Percentiles rank a stretch among this genome's conserved stretches.
These are phyloP conservation scores for Saccharomycopsis microspora DNA, from an alignment of 805 yeast species.

Conservation along the genomic window DNA sequence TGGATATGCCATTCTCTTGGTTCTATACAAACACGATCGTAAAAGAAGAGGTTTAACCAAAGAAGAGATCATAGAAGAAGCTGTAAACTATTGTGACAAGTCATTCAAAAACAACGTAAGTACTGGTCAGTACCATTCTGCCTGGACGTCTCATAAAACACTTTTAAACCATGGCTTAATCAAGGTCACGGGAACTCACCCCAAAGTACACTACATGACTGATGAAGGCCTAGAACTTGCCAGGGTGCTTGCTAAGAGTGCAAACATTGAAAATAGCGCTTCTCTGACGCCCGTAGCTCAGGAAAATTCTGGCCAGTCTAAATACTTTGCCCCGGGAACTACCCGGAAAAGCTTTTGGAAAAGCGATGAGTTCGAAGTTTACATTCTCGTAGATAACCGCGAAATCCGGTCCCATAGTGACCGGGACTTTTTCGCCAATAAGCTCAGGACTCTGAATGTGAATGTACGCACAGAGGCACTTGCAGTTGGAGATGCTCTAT, in stretches of 20 bases:
- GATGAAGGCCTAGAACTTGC: constrained; percentile 64
- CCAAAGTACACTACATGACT: constrained; percentile 40
- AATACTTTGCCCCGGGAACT: neutral
- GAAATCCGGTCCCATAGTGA: constrained; percentile 64
- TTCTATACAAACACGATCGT: constrained; percentile 38
- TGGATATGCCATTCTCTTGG: constrained; percentile 69
- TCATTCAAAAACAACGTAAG: constrained; percentile 52
- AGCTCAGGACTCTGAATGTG: constrained; percentile 38
- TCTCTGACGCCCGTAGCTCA: neutral
- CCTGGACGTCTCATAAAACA: constrained; percentile 64
- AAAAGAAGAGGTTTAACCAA: constrained; percentile 48
- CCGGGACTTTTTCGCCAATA: constrained; percentile 55
- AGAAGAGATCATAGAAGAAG: constrained; percentile 43
- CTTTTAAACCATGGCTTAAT: constrained; percentile 53
- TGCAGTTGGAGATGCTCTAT: constrained; percentile 76
- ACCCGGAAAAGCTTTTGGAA: constrained; percentile 39
- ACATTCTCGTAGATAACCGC: constrained; percentile 65
- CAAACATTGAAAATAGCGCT: constrained; percentile 16
- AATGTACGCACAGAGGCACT: constrained; percentile 43
- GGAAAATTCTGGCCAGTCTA: neutral
- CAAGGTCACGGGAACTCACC: constrained; percentile 32
- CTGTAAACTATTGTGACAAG: constrained; percentile 42
- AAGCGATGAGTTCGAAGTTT: constrained; percentile 43
- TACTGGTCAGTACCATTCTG: constrained; percentile 53
- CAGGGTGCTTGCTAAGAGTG: constrained; percentile 36